Conservation (phyloP, 495 filamentous ascomycete genomes). For the Penicillium turbatum region DNA sequence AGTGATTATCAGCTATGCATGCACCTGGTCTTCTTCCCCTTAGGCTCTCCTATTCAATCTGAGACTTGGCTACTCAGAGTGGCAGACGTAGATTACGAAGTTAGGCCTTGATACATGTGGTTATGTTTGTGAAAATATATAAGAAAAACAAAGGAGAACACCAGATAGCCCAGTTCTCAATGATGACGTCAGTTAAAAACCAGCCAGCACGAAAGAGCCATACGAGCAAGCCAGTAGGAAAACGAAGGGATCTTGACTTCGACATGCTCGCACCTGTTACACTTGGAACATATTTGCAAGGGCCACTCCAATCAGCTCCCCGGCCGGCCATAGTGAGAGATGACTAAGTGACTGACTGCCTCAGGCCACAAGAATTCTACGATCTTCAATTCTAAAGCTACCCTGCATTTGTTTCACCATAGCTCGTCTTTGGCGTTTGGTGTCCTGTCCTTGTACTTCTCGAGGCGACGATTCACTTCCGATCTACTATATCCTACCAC, state of each 20-base stretch:
- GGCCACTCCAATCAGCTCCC: neutral
- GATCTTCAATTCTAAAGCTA: neutral
- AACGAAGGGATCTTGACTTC: no score
- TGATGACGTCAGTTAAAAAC: neutral
- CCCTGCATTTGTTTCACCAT: constrained; percentile 3
- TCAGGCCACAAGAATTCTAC: constrained; percentile 1
- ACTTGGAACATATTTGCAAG: neutral
- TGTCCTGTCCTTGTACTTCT: neutral
- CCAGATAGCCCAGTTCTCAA: neutral
- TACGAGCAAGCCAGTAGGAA: neutral
- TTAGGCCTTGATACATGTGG: no score
- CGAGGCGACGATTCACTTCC: neutral
- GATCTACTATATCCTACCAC: neutral
- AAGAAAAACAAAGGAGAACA: neutral
- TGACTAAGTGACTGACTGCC: constrained; percentile 4
- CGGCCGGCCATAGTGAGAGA: neutral
- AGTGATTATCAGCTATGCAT: no score
- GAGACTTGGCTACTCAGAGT: no score
- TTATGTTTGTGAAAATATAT: no score
- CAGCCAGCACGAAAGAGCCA: no score
- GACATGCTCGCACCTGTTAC: neutral
- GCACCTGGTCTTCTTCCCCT: no score
- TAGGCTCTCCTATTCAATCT: no score
- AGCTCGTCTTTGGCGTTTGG: neutral
- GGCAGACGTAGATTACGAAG: no score